Conservation (phyloP, 371 early-diverging fungal genomes). For the Mortierella sp. region DNA sequence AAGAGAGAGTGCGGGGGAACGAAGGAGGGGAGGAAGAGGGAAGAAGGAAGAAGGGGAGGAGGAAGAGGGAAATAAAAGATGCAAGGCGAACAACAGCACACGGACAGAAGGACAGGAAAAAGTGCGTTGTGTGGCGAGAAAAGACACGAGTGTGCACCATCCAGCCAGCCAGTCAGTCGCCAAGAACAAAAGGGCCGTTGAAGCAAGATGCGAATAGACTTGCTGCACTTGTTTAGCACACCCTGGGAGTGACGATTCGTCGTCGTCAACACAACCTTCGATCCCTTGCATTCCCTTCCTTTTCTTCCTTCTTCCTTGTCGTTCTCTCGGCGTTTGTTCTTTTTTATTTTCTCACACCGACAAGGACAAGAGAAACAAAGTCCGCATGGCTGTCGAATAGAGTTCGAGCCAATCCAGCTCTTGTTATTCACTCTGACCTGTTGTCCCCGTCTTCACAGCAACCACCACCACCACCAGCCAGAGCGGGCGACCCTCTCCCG, state of each 20-base stretch:
- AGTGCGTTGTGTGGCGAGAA: too few species aligned
- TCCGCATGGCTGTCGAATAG: background rate
- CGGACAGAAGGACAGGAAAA: background rate
- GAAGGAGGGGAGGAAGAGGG: background rate
- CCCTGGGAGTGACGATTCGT: background rate
- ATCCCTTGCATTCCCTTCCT: too few species aligned
- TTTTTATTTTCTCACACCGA: background rate
- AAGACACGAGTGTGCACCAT: too few species aligned
- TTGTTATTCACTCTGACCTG: background rate
- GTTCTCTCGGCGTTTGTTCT: too few species aligned
- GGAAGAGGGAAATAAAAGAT: background rate
- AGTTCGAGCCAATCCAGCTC: too few species aligned
- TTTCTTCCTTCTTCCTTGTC: too few species aligned
- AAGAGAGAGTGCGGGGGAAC: background rate
- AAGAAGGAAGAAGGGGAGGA: background rate
- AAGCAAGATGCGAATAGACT: too few species aligned
- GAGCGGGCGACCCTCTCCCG: background rate
- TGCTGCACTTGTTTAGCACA: too few species aligned
- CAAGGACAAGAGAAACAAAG: background rate
- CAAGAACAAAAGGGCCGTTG: too few species aligned
- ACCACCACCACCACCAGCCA: too few species aligned
- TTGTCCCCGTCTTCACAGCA: too few species aligned
- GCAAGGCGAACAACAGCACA: background rate
- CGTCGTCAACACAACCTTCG: background rate
- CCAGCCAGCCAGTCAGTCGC: too few species aligned